These are phyloP conservation scores for Zygosaccharomyces rouxii DNA, from an alignment of 805 yeast genomes.

Conservation along the genomic window DNA sequence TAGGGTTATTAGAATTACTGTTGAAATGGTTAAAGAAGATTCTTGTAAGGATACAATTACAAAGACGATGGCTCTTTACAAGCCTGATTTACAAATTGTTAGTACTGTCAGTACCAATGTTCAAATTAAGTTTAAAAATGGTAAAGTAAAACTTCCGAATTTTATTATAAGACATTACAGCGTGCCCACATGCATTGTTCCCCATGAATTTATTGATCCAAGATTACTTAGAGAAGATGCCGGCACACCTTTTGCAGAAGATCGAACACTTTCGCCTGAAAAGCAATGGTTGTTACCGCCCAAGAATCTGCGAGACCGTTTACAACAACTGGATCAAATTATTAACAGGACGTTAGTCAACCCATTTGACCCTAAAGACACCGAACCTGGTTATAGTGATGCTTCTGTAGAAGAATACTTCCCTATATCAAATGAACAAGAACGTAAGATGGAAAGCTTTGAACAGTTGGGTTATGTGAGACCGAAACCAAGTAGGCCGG, in stretches of 20 bases:
- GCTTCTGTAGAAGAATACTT: slow-evolving; percentile 27
- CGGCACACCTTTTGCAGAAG: not conserved
- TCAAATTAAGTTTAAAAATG: slow-evolving; percentile 35
- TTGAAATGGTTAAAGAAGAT: slow-evolving; percentile 30
- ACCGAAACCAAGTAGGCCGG: slow-evolving; percentile 25
- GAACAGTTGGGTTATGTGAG: slow-evolving; percentile 31
- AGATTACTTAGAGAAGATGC: slow-evolving; percentile 20
- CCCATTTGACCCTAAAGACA: slow-evolving; percentile 19
- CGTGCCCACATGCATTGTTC: slow-evolving; percentile 30
- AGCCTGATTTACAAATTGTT: slow-evolving; percentile 30
- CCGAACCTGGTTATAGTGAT: slow-evolving; percentile 9
- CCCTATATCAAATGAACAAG: slow-evolving; percentile 27
- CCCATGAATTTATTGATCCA: slow-evolving; percentile 34
- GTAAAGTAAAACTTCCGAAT: slow-evolving; percentile 33
- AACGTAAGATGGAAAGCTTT: slow-evolving; percentile 23
- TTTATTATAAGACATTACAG: slow-evolving; percentile 31
- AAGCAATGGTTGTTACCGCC: not conserved
- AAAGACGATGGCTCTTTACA: slow-evolving; percentile 25
- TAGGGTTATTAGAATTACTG: slow-evolving; percentile 30
- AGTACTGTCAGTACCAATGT: slow-evolving; percentile 35
- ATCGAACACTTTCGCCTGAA: not conserved
- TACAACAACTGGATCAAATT: slow-evolving; percentile 16
- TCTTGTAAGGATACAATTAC: slow-evolving; percentile 24
- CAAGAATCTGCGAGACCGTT: not conserved
- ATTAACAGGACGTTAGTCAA: slow-evolving; percentile 23